Percentiles rank a stretch among this genome's conserved stretches.
phyloP scores from a whole-genome alignment of 1,284 basidiomycete genomes.

The Hymenochaete sp. region DNA sequence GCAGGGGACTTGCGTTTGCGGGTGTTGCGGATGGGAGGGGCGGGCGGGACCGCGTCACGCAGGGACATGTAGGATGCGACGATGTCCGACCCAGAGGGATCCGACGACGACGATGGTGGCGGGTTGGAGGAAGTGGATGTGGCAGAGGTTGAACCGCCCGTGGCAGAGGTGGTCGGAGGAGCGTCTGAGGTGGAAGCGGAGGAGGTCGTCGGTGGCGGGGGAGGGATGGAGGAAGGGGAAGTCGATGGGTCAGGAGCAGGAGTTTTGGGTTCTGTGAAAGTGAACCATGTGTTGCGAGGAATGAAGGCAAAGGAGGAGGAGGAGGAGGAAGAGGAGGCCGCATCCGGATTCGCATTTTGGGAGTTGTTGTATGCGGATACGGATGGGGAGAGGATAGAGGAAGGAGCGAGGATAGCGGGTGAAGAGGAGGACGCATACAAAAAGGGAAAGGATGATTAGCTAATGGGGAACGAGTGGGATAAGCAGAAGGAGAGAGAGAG shows the following conservation, averaged over 20 bases:
- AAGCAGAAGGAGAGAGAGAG: not conserved
- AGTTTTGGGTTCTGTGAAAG: slow-evolving; percentile 13
- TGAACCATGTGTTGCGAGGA: slow-evolving; percentile 14
- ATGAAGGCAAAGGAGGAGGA: slow-evolving; percentile 10
- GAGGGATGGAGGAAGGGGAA: not conserved
- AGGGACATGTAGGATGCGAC: slow-evolving; percentile 39
- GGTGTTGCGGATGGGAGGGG: slow-evolving; percentile 25
- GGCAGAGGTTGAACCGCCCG: not conserved
- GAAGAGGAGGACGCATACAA: slow-evolving; percentile 1
- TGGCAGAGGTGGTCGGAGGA: not conserved
- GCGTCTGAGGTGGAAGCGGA: not conserved
- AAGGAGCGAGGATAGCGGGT: not conserved
- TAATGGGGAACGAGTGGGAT: slow-evolving; percentile 1
- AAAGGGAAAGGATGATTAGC: slow-evolving; percentile 10
- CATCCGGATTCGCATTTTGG: not conserved
- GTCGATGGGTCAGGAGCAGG: not conserved
- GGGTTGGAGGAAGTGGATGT: not conserved
- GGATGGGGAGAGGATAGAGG: not conserved
- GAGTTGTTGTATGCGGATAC: not conserved
- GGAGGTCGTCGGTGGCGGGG: not conserved
- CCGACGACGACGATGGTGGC: not conserved
- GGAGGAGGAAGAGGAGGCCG: slow-evolving; percentile 4
- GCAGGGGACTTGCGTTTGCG: slow-evolving; percentile 34
- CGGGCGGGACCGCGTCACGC: slow-evolving; percentile 43
- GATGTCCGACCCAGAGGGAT: not conserved